Evolutionary conservation across 257 asterid species (phyloP).

Genomic region (Capsicum chinense): DNA sequence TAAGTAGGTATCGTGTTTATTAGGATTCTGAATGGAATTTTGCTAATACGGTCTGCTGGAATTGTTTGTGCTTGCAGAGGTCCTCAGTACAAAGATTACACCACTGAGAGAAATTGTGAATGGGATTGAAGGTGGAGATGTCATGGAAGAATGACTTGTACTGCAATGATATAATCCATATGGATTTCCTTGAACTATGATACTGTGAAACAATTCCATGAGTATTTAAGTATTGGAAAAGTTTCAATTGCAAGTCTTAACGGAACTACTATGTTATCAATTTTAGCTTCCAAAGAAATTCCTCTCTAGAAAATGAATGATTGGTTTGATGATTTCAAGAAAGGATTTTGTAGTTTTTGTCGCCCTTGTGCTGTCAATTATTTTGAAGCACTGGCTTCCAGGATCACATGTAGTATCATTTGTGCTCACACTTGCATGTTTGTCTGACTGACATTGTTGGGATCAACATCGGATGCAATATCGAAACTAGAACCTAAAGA

Average conservation of each 20-base stretch:
- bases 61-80: slow-evolving; percentile 55
- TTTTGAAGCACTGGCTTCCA: slow-evolving; percentile 93
- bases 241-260: background rate
- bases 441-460: slow-evolving; percentile 64
- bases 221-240: background rate
- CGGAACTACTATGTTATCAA: slow-evolving; percentile 30
- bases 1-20: background rate
- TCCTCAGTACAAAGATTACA: slow-evolving; percentile 77
- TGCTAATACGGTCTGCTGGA: background rate
- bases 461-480: slow-evolving; percentile 49
- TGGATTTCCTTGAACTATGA: background rate
- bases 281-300: slow-evolving; percentile 40
- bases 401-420: slow-evolving; percentile 74
- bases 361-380: slow-evolving; percentile 73
- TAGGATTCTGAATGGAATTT: background rate
- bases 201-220: slow-evolving; percentile 9
- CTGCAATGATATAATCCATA: background rate
- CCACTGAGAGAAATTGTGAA: slow-evolving; percentile 71
- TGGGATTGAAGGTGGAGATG: slow-evolving; percentile 78
- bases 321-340: slow-evolving; percentile 25
- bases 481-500: too few species aligned
- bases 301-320: slow-evolving; percentile 42
- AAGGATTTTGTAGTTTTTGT: slow-evolving; percentile 19
- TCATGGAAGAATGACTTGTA: slow-evolving; percentile 57
- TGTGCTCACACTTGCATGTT: slow-evolving; percentile 69